These are phyloP conservation scores for Oryza coarctata DNA, from an alignment of 176 grass and related monocot species.

Conservation along the genomic window DNA sequence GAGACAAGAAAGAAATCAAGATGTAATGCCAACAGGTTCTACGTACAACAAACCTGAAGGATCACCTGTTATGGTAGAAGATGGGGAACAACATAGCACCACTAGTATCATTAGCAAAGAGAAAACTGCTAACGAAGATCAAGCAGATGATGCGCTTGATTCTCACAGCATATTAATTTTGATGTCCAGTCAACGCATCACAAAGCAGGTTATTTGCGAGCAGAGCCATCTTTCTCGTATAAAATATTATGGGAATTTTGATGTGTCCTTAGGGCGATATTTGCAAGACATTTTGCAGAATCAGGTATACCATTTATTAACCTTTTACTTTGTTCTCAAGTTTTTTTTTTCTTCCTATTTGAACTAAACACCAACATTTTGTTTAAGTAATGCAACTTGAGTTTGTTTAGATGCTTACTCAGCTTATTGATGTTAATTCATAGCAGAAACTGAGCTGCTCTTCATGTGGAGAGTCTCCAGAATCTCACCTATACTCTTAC, in stretches of 20 bases:
- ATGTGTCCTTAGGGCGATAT: constrained; percentile 75
- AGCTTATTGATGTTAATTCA: constrained; percentile 28
- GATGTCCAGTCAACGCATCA: constrained; percentile 67
- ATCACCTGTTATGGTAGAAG: constrained; percentile 8
- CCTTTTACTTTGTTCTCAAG: neutral
- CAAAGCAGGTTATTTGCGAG: constrained; percentile 66
- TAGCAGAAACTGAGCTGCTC: constrained; percentile 65
- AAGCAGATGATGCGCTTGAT: constrained; percentile 56
- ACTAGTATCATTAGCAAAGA: constrained; percentile 51
- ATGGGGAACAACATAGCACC: constrained; percentile 34
- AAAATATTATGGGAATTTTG: constrained; percentile 83
- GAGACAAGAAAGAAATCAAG: constrained; percentile 32
- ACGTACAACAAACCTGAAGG: constrained; percentile 21
- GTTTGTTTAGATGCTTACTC: constrained; percentile 17
- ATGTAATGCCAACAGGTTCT: constrained; percentile 9
- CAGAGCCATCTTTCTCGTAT: constrained; percentile 69
- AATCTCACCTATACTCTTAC: constrained; percentile 73
- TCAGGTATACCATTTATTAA: constrained; percentile 47
- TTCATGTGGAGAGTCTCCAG: constrained; percentile 71
- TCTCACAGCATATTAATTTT: constrained; percentile 79
- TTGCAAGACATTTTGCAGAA: constrained; percentile 71
- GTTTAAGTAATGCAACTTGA: constrained; percentile 23
- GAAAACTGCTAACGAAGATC: constrained; percentile 47
- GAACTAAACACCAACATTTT: constrained; percentile 15
- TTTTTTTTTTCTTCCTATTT: constrained; percentile 4